Evolutionary conservation across 2,329 filamentous ascomycete species (phyloP).

Genomic region (Arthrobotrys sinensis): DNA sequence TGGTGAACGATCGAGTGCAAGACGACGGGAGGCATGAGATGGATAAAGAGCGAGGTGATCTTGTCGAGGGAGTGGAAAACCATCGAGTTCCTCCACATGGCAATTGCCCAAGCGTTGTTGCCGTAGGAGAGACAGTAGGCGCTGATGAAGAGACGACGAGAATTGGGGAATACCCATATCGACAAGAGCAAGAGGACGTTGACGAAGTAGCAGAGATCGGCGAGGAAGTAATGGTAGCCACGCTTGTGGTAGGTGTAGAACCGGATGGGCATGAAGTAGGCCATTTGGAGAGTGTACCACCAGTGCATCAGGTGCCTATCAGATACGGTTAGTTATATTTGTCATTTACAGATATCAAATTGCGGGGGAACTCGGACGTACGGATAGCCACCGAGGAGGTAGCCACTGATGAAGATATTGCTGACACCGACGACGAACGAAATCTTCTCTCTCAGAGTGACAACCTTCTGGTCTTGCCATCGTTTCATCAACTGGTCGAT

Average conservation of each 20-base stretch:
- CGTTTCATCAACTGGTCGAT: conserved; percentile 66
- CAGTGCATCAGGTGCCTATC: conserved; percentile 77
- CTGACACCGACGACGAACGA: conserved; percentile 96
- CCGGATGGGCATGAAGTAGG: conserved; percentile 97
- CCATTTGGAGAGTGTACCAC: conserved; percentile 90
- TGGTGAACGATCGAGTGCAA: conserved; percentile 94
- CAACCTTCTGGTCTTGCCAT: conserved; percentile 91
- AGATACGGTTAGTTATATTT: conserved; percentile 3
- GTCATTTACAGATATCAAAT: background rate
- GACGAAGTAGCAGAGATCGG: conserved; percentile 96
- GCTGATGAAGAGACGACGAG: conserved; percentile 91
- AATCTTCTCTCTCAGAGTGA: conserved; percentile 91
- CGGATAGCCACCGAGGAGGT: conserved; percentile 87
- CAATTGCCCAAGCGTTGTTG: conserved; percentile 97
- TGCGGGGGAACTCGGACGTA: conserved; percentile 48
- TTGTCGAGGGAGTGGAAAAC: conserved; percentile 99
- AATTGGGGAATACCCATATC: conserved; percentile 91
- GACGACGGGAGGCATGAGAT: conserved; percentile 97
- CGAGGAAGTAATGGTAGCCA: conserved; percentile 94
- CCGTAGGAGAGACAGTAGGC: conserved; percentile 93
- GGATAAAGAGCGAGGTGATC: conserved; percentile 97
- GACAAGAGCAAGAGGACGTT: conserved; percentile 86
- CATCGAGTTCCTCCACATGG: conserved; percentile 98
- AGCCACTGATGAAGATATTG: conserved; percentile 97
- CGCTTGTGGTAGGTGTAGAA: conserved; percentile 91